Base-by-base conservation (phyloP, 805 yeast genomes). In the Hanseniaspora vineae region DNA sequence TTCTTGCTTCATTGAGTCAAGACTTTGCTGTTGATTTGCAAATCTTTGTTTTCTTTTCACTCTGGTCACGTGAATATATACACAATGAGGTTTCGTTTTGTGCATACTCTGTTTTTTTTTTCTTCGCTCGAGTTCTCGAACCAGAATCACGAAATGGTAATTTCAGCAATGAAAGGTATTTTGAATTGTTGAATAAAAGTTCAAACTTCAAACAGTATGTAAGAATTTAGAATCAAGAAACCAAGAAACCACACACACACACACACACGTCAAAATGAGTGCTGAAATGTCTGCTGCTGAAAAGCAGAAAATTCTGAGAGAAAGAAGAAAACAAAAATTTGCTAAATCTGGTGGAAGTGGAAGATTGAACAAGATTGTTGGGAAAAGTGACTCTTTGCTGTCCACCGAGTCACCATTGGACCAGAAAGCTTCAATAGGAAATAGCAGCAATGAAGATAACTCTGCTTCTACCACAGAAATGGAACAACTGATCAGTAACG, bases 281-380 rank as follows among this genome's bases (percentile, higher is more conserved):
- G 69, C 64, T 35, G 13, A 40, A 29, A 31, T 74, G 31, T 62
- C 71, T 33, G 80, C 76, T 8, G 79, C 77, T 39, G 85, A 80
- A 53, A 78, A 73, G 62, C 74, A 78, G 56, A 67, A 68, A 47
- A 54, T 78, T 19, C 61, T 80, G 42, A 69, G 84, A 49, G 84
- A 81, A 57, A 71, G 87, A 57, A 80, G 76, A 42, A 80, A 82
- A 51, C 80, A 78, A 58, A 70, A 80, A 68, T 31, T 44, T n/a
- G 64, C 68, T 45, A 69, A 71, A 52, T 80, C 81, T 3, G 73
- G 72, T 43, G 81, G 79, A 18, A 57, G 75, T 3, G 68, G 68
- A 18, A 65, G 87, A 51, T 61, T 81, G 55, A 76, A 72, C 51
- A 71, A 69, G 48, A 73, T 73, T 48, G 64, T 73, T 1, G 74